Base-by-base conservation (phyloP, 1,284 basidiomycete genomes). In the Ustilago tritici region DNA sequence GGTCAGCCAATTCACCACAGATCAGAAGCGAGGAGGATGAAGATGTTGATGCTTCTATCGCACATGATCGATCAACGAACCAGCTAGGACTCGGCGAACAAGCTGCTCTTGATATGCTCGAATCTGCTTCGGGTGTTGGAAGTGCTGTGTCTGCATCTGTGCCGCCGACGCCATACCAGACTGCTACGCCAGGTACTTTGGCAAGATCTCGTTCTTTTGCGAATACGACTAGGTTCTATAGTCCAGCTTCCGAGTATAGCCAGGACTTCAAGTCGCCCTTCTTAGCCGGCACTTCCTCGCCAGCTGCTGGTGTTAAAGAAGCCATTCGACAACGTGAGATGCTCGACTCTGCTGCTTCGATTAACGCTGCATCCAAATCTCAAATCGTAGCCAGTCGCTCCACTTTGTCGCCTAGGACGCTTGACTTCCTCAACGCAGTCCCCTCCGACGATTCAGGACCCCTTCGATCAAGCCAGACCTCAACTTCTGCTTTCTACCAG, bases 51-150 rank as follows among this genome's bases (percentile, higher is more conserved):
- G 71, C 69, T n/a, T 75, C 69, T 17, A 68, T 78, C 23, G 76
- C 76, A 2, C 58, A 55, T 14, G 68, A 74, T 32, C 66, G 69
- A 5, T 63, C 57, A 31, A 71, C 52, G 41, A 59, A 66, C 15
- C 56, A 56, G 40, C 47, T 80, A 8, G 78, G 52, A 9, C 35
- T 35, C 4, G 78, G 64, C 31, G 80, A 81, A 49, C 56, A 65
- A 19, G 78, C 80, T 4, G 80, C 80, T 11, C 70, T 81, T 34
- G 66, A 75, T 57, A 80, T 81, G 80, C 78, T 81, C 38, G 80
- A 78, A n/a, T 60, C 70, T 4, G 56, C 55, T 28, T 66, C 75
- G 8, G 55, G n/a, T 6, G 35, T 65, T 17, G 56, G 56, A 36
- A 74, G 61, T 31, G 53, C 65, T 15, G 56, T 60, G 1, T 67